These are phyloP conservation scores for Colletotrichum karsti DNA, from an alignment of 2,329 filamentous ascomycete genomes.

Conservation along the genomic window DNA sequence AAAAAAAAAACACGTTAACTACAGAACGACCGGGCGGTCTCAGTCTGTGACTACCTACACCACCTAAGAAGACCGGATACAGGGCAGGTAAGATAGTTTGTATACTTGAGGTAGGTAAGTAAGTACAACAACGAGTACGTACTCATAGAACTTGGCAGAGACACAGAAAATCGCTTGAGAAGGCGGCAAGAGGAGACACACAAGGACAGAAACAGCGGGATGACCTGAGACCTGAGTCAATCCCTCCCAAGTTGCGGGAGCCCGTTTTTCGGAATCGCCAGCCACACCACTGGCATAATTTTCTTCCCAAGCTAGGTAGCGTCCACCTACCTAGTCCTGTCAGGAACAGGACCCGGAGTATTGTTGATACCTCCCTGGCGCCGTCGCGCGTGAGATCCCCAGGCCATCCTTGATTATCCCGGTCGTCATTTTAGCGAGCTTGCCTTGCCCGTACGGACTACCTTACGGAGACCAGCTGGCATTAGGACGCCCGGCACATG, in stretches of 20 bases:
- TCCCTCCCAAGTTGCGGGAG: conserved; percentile 6
- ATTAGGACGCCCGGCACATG: not conserved
- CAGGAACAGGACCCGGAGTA: conserved; percentile 18
- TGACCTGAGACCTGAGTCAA: conserved; percentile 17
- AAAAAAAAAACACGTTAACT: not conserved
- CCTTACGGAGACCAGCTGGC: not conserved
- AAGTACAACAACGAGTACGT: too few relatives aligned
- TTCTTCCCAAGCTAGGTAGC: not conserved
- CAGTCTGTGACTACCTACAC: too few relatives aligned
- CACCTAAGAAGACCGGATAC: too few relatives aligned
- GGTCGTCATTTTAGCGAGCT: too few relatives aligned
- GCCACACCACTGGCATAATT: conserved; percentile 17
- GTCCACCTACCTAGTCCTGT: too few relatives aligned
- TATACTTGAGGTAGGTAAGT: too few relatives aligned
- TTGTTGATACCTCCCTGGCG: not conserved
- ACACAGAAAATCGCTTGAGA: not conserved
- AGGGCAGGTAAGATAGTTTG: too few relatives aligned
- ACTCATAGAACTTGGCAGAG: not conserved
- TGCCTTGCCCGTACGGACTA: too few relatives aligned
- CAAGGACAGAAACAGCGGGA: conserved; percentile 15
- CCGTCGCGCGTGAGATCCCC: not conserved
- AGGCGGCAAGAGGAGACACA: not conserved
- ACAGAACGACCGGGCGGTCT: conserved; percentile 9
- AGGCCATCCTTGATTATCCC: too few relatives aligned
- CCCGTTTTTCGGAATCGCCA: conserved; percentile 26